These are phyloP conservation scores for Quercus lobata DNA, from an alignment of 331 rosid species.

Conservation along the genomic window DNA sequence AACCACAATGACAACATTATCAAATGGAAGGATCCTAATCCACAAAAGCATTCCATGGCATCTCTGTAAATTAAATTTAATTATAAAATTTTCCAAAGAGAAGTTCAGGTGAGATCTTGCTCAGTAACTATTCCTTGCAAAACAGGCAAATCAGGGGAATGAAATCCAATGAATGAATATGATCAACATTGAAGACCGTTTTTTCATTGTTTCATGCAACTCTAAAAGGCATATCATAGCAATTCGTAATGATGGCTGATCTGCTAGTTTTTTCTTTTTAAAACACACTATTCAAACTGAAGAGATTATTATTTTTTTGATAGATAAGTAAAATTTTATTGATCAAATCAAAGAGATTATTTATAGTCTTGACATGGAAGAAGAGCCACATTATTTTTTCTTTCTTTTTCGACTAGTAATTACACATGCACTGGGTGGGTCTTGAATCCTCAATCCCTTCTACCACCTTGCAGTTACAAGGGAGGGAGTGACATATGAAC, in stretches of 20 bases:
- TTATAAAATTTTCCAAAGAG: neutral
- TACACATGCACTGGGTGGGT: no score
- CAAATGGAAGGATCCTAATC: no score
- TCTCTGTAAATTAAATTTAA: neutral
- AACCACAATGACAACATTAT: no score
- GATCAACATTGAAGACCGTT: no score
- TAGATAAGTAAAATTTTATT: no score
- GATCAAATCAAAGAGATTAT: neutral
- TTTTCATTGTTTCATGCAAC: no score
- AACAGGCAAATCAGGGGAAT: no score
- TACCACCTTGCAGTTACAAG: no score
- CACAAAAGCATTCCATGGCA: neutral
- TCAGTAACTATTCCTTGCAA: neutral
- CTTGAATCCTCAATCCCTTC: no score
- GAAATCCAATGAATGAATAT: no score
- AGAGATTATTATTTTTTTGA: neutral
- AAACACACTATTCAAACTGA: neutral
- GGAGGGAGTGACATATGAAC: no score
- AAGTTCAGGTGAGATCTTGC: neutral
- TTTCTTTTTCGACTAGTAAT: neutral
- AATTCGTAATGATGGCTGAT: neutral
- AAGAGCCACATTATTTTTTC: neutral
- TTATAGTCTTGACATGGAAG: neutral
- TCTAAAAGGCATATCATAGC: no score
- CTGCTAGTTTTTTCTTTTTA: neutral